These are phyloP conservation scores for Crotalaria pallida DNA, from an alignment of 306 rosid genomes.

Conservation along the genomic window DNA sequence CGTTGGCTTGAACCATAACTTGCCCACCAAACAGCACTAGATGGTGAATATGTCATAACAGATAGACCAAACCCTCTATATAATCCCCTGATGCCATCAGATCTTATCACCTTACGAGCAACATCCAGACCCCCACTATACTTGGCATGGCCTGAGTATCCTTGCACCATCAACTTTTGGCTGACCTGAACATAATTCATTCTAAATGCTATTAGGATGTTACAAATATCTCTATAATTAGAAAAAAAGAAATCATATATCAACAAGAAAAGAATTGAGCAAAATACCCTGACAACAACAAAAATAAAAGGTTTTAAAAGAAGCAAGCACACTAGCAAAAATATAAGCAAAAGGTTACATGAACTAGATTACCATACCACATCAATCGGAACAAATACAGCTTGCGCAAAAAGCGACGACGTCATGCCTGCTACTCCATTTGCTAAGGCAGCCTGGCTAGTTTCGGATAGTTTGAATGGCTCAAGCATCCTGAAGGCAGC, in stretches of 20 bases:
- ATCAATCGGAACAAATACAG: slow-evolving; percentile 83
- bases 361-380: slow-evolving; percentile 51
- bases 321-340: background rate
- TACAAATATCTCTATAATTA: background rate
- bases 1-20: slow-evolving; percentile 93
- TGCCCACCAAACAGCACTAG: slow-evolving; percentile 98
- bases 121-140: slow-evolving; percentile 90
- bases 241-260: background rate
- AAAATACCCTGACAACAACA: background rate
- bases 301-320: background rate
- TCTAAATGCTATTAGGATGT: slow-evolving; percentile 11
- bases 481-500: slow-evolving; percentile 61
- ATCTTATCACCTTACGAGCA: slow-evolving; percentile 57
- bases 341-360: background rate
- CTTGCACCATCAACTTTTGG: slow-evolving; percentile 95
- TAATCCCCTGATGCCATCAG: slow-evolving; percentile 71
- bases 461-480: slow-evolving; percentile 69
- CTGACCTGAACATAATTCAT: slow-evolving; percentile 50
- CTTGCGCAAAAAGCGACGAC: slow-evolving; percentile 69
- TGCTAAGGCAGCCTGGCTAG: slow-evolving; percentile 77
- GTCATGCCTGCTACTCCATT: slow-evolving; percentile 87
- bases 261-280: background rate
- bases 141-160: slow-evolving; percentile 68
- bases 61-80: slow-evolving; percentile 91
- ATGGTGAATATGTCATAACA: slow-evolving; percentile 84